These are phyloP conservation scores for Singerocomus rubriflavus DNA, from an alignment of 1,284 basidiomycete genomes.

Conservation along the genomic window DNA sequence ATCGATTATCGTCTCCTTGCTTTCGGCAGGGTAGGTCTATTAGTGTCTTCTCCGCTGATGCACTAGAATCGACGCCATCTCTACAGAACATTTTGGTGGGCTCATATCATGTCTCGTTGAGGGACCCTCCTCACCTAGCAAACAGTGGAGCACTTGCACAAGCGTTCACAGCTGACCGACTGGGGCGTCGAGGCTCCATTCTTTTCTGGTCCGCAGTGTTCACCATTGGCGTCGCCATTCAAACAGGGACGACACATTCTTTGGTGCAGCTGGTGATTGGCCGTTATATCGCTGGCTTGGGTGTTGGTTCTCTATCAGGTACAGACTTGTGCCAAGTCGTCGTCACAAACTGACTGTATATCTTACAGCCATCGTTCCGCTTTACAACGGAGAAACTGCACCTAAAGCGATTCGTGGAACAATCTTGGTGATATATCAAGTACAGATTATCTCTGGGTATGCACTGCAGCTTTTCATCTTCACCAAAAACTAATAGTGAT, in stretches of 20 bases:
- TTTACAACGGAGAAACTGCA: slow-evolving; percentile 79
- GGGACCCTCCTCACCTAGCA: slow-evolving; percentile 5
- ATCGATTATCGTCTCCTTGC: slow-evolving; percentile 74
- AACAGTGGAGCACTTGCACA: slow-evolving; percentile 65
- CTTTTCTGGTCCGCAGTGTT: slow-evolving; percentile 76
- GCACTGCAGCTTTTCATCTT: slow-evolving; percentile 9
- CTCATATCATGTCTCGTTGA: neutral
- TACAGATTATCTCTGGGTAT: slow-evolving; percentile 71
- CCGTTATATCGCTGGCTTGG: slow-evolving; percentile 68
- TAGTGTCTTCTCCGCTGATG: neutral
- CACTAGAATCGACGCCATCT: neutral
- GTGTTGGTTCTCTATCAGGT: slow-evolving; percentile 76
- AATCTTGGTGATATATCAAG: slow-evolving; percentile 71
- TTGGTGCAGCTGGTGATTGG: slow-evolving; percentile 68
- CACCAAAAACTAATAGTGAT: neutral
- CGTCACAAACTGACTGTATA: neutral
- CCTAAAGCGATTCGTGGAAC: slow-evolving; percentile 74
- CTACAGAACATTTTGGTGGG: slow-evolving; percentile 57
- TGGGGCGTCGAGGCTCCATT: slow-evolving; percentile 71
- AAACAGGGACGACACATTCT: slow-evolving; percentile 61
- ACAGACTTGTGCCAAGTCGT: slow-evolving; percentile 12
- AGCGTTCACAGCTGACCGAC: slow-evolving; percentile 73
- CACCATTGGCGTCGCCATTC: slow-evolving; percentile 67
- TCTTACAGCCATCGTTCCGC: slow-evolving; percentile 66
- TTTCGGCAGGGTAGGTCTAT: slow-evolving; percentile 64